These are phyloP conservation scores for Penicillium ucsense DNA, from an alignment of 495 filamentous ascomycete species.

Conservation along the genomic window DNA sequence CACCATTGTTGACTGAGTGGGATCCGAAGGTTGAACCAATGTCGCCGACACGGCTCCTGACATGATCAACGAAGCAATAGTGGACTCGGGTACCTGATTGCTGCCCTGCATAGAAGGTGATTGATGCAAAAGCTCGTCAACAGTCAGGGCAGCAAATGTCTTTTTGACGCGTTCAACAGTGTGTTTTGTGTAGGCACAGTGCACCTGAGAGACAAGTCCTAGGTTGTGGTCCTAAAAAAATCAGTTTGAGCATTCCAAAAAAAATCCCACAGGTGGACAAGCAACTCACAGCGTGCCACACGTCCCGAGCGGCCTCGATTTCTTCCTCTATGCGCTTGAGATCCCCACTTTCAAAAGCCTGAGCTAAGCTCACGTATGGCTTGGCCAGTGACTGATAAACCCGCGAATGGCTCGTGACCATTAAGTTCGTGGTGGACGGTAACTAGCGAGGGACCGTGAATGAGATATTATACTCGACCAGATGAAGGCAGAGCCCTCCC, in stretches of 20 bases:
- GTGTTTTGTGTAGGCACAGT: constrained; percentile 36
- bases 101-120: constrained; percentile 31
- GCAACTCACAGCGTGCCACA: constrained; percentile 51
- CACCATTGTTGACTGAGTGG: constrained; percentile 31
- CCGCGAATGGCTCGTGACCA: constrained; percentile 31
- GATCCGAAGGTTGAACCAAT: constrained; percentile 36
- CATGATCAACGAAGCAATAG: constrained; percentile 44
- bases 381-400: constrained; percentile 49
- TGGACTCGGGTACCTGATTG: constrained; percentile 35
- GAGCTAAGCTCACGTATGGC: constrained; percentile 60
- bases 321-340: constrained; percentile 48
- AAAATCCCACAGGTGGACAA: background rate
- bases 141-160: constrained; percentile 38
- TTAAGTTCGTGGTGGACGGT: constrained; percentile 31
- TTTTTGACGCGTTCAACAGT: constrained; percentile 33
- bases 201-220: constrained; percentile 44
- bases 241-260: constrained; percentile 1
- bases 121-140: constrained; percentile 30
- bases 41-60: constrained; percentile 45
- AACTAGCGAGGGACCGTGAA: constrained; percentile 15
- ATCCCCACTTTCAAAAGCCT: constrained; percentile 54
- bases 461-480: constrained; percentile 7
- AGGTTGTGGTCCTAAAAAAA: constrained; percentile 46
- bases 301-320: constrained; percentile 38
- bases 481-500: background rate